Conservation (phyloP, 768 basidiomycete genomes). For the Nevesoporus exiguus region DNA sequence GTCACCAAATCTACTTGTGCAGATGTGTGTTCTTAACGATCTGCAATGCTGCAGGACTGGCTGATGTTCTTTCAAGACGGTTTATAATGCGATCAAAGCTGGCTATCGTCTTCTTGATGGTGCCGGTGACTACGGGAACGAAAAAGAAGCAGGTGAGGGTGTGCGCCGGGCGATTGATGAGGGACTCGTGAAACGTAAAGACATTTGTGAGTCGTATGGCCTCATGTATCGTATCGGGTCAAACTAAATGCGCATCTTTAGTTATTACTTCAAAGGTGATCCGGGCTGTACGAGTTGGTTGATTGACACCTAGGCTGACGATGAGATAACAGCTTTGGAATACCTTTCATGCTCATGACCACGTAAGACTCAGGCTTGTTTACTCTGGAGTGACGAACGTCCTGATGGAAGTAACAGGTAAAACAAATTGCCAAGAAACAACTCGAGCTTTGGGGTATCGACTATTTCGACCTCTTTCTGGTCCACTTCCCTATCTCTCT, state of each 20-base stretch:
- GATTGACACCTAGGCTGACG: slow-evolving; percentile 3
- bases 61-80: slow-evolving; percentile 44
- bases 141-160: slow-evolving; percentile 80
- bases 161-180: slow-evolving; percentile 74
- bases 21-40: slow-evolving; percentile 39
- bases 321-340: slow-evolving; percentile 68
- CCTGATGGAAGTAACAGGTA: slow-evolving; percentile 38
- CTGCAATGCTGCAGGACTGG: neutral
- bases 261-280: slow-evolving; percentile 81
- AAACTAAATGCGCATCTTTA: slow-evolving; percentile 24
- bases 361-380: slow-evolving; percentile 42
- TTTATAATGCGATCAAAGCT: slow-evolving; percentile 81
- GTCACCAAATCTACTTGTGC: slow-evolving; percentile 59
- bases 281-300: neutral
- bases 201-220: slow-evolving; percentile 58
- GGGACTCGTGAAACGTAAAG: slow-evolving; percentile 83
- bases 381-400: neutral
- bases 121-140: slow-evolving; percentile 86
- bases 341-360: slow-evolving; percentile 78
- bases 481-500: slow-evolving; percentile 87
- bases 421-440: slow-evolving; percentile 56
- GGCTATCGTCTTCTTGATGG: slow-evolving; percentile 88
- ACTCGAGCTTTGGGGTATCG: slow-evolving; percentile 77
- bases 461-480: slow-evolving; percentile 78
- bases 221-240: neutral